Evolutionary conservation across 1,284 basidiomycete species (phyloP), one percentile per base, ranked within the genome.

Genomic region (Rhodotorula sp.): DNA sequence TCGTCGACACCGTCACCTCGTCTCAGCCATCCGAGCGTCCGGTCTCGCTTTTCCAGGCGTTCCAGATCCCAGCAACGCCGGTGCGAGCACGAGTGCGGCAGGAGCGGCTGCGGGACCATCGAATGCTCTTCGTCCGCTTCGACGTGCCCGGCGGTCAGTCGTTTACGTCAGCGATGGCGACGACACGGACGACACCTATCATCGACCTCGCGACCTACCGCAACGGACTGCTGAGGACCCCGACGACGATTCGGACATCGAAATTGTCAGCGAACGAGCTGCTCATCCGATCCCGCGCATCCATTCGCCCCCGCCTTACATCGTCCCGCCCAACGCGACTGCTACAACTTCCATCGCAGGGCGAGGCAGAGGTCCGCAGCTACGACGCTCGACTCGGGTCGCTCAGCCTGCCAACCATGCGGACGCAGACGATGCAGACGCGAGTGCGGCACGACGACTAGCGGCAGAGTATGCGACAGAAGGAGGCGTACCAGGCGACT

Each of bases 191-290:
- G 65, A 67, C 31, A 24, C 52, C 5, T 51, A 54, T 28, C 55
- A 55, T 44, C 30, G 44, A 24, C 28, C 31, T 50, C 22, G 24
- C 11, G 18, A 3, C 50, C 11, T 44, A 50, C 18, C 8, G 24
- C 26, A 34, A 37, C 11, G n/a, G n/a, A 40, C 30, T 11, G 48
- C 24, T 24, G 30, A 40, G 11, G 26, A 53, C 51, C 8, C 22
- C 31, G 51, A 46, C 28, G 30, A n/a, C 13, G 68, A 69, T 44
- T 62, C 61, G 26, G 68, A 69, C 15, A 28, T 70, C 10, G 68
- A 66, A 40, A 66, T 70, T 11, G 58, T 70, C 30, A 50, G 40
- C 15, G 62, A 66, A 30, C 24, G 68, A 10, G 59, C 64, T 8
- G 67, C 63, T 18, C 26, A 40, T n/a, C 40, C 54, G 2, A 8